These are phyloP conservation scores for Cytospora chrysosperma DNA, from an alignment of 2,329 filamentous ascomycete genomes.

Conservation along the genomic window DNA sequence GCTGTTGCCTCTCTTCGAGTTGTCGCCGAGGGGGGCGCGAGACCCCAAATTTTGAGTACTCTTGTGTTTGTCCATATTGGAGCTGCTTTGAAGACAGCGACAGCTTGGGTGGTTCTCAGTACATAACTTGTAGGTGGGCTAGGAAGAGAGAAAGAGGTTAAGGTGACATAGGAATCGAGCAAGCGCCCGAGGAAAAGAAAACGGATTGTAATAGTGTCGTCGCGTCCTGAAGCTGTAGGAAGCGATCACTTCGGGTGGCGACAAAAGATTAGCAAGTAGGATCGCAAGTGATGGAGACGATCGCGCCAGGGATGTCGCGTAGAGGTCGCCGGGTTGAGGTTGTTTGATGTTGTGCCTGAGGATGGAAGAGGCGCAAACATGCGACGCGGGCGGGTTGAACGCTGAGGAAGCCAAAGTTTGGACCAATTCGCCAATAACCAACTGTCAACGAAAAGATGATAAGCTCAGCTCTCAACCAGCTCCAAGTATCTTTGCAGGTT, in stretches of 20 bases:
- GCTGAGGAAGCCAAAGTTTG: constrained; percentile 10
- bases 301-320: background rate
- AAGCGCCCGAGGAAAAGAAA: background rate
- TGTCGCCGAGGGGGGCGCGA: constrained; percentile 19
- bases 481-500: background rate
- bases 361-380: background rate
- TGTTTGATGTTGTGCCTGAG: constrained; percentile 9
- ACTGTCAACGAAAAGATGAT: constrained; percentile 21
- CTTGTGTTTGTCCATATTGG: constrained; percentile 19
- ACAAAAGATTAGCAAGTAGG: constrained; percentile 9
- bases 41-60: constrained; percentile 1
- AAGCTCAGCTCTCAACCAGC: background rate
- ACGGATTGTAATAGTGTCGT: background rate
- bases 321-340: background rate
- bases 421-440: constrained; percentile 12
- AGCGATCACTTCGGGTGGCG: constrained; percentile 3
- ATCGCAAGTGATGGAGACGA: background rate
- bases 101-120: constrained; percentile 4
- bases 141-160: background rate
- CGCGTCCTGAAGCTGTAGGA: background rate
- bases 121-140: constrained; percentile 5
- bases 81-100: background rate
- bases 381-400: background rate
- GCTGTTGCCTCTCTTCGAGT: constrained; percentile 17
- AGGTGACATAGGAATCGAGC: background rate